Evolutionary conservation across 345 rosid genomes (phyloP).

Genomic region (Odontarrhena argentea): DNA sequence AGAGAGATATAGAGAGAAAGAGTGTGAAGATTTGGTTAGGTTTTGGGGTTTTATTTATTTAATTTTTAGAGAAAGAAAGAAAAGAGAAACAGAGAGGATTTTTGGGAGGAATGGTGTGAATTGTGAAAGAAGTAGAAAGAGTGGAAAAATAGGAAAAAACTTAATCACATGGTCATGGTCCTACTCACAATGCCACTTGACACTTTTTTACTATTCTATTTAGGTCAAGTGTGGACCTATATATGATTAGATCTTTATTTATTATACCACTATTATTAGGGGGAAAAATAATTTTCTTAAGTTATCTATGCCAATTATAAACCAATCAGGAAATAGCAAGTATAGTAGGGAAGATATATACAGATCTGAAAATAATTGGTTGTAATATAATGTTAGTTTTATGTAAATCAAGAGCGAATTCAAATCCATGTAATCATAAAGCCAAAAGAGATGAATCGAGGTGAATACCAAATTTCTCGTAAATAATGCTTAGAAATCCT

Average conservation of each 20-base stretch:
- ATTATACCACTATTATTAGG: slow-evolving; percentile 20
- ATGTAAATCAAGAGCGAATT: no score
- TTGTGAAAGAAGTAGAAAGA: slow-evolving; percentile 35
- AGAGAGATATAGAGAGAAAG: slow-evolving; percentile 17
- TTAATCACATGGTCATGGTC: slow-evolving; percentile 43
- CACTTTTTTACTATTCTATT: slow-evolving; percentile 42
- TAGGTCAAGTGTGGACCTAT: slow-evolving; percentile 41
- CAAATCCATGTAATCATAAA: no score
- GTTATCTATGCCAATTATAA: not conserved
- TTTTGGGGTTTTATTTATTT: slow-evolving; percentile 37
- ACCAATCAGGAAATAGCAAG: slow-evolving; percentile 24
- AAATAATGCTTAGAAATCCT: no score
- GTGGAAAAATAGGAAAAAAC: slow-evolving; percentile 33
- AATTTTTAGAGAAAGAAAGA: not conserved
- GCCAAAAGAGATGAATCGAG: no score
- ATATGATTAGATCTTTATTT: not conserved
- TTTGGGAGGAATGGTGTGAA: slow-evolving; percentile 33
- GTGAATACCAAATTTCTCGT: no score
- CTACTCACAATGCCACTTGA: slow-evolving; percentile 43
- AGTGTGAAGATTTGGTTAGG: slow-evolving; percentile 38
- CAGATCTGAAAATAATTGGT: slow-evolving; percentile 9
- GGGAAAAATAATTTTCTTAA: not conserved
- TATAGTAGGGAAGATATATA: slow-evolving; percentile 24
- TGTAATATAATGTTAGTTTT: not conserved
- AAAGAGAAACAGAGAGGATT: slow-evolving; percentile 4